A percentile compares a stretch with the other conserved stretches of the same genome.
These are phyloP conservation scores for Hirschioporus abietinus DNA, from an alignment of 768 basidiomycete species.

Conservation along the genomic window DNA sequence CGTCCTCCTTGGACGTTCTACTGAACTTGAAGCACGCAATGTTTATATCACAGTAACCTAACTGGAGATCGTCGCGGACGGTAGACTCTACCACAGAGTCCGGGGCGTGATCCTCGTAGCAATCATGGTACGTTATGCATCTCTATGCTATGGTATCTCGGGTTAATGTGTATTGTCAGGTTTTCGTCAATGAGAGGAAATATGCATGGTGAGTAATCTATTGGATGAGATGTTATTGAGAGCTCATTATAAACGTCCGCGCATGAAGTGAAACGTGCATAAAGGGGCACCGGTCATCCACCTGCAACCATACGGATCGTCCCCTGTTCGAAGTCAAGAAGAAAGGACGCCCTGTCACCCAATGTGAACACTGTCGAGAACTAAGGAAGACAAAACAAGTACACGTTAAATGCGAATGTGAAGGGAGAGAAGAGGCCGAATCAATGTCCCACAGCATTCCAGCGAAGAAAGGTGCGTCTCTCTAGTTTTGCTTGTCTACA, in stretches of 20 bases:
- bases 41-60: neutral
- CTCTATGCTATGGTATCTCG: slow-evolving; percentile 4
- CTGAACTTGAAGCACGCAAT: neutral
- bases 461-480: slow-evolving; percentile 54
- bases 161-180: slow-evolving; percentile 32
- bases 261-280: slow-evolving; percentile 78
- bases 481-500: slow-evolving; percentile 23
- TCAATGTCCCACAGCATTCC: slow-evolving; percentile 4
- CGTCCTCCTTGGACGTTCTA: neutral
- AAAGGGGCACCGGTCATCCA: slow-evolving; percentile 88
- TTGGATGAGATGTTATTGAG: slow-evolving; percentile 12
- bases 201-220: slow-evolving; percentile 65
- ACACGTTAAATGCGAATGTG: slow-evolving; percentile 36
- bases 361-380: slow-evolving; percentile 72
- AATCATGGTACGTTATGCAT: slow-evolving; percentile 38
- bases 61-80: slow-evolving; percentile 47
- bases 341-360: slow-evolving; percentile 54
- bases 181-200: slow-evolving; percentile 70
- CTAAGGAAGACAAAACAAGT: slow-evolving; percentile 43
- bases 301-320: slow-evolving; percentile 83
- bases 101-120: slow-evolving; percentile 20
- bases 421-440: slow-evolving; percentile 13
- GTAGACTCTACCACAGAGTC: slow-evolving; percentile 35
- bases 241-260: slow-evolving; percentile 1
- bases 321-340: slow-evolving; percentile 79